Evolutionary conservation across 306 rosid genomes (phyloP).

Genomic region (Macrotyloma uniflorum): DNA sequence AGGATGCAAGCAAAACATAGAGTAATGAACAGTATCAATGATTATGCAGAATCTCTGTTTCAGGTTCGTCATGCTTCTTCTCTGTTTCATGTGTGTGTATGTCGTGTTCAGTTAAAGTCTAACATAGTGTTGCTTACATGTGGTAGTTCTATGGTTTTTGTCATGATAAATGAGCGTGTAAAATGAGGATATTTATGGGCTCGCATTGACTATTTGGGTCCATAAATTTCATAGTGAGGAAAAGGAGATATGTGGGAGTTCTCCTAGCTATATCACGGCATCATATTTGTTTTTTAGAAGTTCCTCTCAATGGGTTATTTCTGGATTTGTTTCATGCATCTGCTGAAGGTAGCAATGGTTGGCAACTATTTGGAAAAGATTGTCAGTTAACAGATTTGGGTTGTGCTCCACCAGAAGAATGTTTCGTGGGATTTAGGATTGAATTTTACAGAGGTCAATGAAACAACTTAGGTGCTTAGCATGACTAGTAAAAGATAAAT

Average conservation of each 20-base stretch:
- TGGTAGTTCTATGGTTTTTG: neutral
- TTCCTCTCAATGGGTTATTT: neutral
- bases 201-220: neutral
- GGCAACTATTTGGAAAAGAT: neutral
- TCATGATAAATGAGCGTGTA: neutral
- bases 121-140: neutral
- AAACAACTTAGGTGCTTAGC: too few relatives aligned
- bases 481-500: too few relatives aligned
- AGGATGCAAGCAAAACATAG: conserved; percentile 53
- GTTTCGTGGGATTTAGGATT: too few relatives aligned
- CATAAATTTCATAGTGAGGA: neutral
- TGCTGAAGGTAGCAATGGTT: neutral
- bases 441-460: too few relatives aligned
- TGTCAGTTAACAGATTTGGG: neutral
- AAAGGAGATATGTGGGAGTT: neutral
- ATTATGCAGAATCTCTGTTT: conserved; percentile 75
- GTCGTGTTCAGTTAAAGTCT: too few relatives aligned
- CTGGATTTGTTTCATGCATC: neutral
- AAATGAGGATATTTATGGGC: neutral
- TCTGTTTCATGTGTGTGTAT: neutral
- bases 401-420: too few relatives aligned
- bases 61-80: conserved; percentile 53
- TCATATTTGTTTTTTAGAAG: neutral
- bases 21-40: conserved; percentile 52
- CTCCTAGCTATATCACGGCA: neutral